Evolutionary conservation across 169 alveolate species (phyloP), one percentile per base, ranked within the genome.

Genomic region (Eimeria acervulina): DNA sequence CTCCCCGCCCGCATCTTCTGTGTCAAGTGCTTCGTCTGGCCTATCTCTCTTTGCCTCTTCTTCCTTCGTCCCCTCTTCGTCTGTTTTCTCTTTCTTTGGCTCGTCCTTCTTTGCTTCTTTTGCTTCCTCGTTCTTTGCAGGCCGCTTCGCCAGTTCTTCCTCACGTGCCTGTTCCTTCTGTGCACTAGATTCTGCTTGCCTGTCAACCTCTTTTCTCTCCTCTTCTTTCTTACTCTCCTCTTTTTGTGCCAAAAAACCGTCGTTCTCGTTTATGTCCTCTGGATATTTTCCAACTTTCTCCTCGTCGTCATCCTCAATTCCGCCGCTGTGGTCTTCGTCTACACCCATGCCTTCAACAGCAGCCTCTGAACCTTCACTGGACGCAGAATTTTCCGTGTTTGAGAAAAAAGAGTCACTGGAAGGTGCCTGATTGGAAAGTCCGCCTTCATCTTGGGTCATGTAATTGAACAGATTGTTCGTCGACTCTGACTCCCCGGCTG

Each of bases 301-400:
- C 23, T 15, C 36, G 2, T 72, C 28, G 28, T 42, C 87, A 19
- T 8, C 36, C 12, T 76, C 63, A 1, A 2, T 44, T n/a, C 42
- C 87, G 33, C 15, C 63, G 44, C 47, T 31, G 28, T 26, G 59
- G 36, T 38, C 36, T 7, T 52, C 90, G 17, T 52, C 66, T 52
- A 44, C 31, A 2, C 90, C 90, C 70, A 81, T 52, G 68, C 90
- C 90, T 81, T 33, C 28, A n/a, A 31, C 90, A 47, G 26, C 90
- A 47, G 26, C 63, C 5, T 51, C 90, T 81, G 70, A 13, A 15
- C 51, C 90, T 17, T 81, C 90, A 47, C 51, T 31, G 42, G 52
- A n/a, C 10, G 13, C 13, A 21, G 31, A 26, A 40, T 26, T 31
- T 2, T n/a, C 47, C 23, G 38, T 44, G 23, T 36, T 13, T 40